Conservation (phyloP, 2,329 filamentous ascomycete genomes). For the Monilinia vaccinii-corymbosi region DNA sequence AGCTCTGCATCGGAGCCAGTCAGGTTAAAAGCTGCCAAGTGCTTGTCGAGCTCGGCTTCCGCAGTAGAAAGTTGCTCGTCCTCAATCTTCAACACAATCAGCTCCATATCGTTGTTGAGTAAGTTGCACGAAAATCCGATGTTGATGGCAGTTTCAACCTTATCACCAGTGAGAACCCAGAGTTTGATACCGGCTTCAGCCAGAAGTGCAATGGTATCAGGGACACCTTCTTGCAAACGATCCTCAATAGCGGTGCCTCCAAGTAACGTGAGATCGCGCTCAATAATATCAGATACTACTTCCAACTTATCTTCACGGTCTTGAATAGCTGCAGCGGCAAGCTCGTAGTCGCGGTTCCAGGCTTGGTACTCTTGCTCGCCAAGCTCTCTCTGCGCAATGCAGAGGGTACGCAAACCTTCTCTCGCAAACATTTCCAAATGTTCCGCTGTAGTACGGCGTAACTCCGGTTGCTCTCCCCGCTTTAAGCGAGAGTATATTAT, state of each 20-base stretch:
- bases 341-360: constrained; percentile 83
- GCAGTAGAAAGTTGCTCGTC: constrained; percentile 59
- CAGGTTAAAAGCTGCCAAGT: constrained; percentile 65
- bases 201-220: constrained; percentile 86
- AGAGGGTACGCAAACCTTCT: constrained; percentile 89
- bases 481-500: constrained; percentile 91
- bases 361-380: constrained; percentile 71
- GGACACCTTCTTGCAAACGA: constrained; percentile 90
- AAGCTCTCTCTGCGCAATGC: constrained; percentile 77
- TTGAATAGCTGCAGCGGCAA: constrained; percentile 73
- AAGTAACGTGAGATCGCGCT: constrained; percentile 77
- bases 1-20: constrained; percentile 83
- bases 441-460: constrained; percentile 76
- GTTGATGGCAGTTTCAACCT: constrained; percentile 98
- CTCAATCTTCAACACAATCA: constrained; percentile 79
- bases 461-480: constrained; percentile 74
- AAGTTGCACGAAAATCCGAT: constrained; percentile 99
- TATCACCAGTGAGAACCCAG: constrained; percentile 97
- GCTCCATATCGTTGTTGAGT: constrained; percentile 94
- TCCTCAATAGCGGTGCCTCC: constrained; percentile 97
- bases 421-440: constrained; percentile 95
- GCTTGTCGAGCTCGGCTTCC: constrained; percentile 63
- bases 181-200: constrained; percentile 94
- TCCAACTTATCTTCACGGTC: constrained; percentile 92
- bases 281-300: constrained; percentile 78